Evolutionary conservation across 2,329 filamentous ascomycete genomes (phyloP).

Genomic region (Penicillium nordicum): DNA sequence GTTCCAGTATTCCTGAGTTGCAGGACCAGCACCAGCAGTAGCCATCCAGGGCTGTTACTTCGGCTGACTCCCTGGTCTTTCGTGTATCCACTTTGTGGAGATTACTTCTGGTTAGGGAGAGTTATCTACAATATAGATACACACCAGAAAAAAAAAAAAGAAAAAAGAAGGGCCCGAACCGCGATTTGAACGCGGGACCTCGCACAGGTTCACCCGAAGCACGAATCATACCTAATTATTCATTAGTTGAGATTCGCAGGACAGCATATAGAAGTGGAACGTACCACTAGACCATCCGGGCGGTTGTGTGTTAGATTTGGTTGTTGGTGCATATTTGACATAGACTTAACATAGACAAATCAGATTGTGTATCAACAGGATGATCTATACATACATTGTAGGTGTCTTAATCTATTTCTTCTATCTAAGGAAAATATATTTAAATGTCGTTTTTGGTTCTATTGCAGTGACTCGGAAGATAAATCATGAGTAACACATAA

Average conservation of each 20-base stretch:
- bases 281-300: constrained; percentile 2
- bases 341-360: rapidly evolving
- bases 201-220: constrained; percentile 1
- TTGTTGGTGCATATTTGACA: too few species aligned
- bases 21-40: background rate
- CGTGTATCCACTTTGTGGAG: constrained; percentile 1
- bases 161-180: background rate
- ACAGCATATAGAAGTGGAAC: background rate
- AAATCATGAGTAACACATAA: background rate
- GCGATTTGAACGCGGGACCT: constrained; percentile 3
- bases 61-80: background rate
- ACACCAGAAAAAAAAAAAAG: too few species aligned
- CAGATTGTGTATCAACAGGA: background rate
- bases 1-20: constrained; percentile 31
- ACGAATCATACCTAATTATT: background rate
- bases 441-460: rapidly evolving
- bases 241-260: background rate
- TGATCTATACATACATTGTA: background rate
- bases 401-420: background rate
- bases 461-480: background rate
- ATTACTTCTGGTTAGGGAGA: background rate
- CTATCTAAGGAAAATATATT: background rate
- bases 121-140: too few species aligned
- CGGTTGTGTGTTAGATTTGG: background rate
- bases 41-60: background rate